Evolutionary conservation across 768 basidiomycete species (phyloP).

Genomic region (Pholiota molesta): DNA sequence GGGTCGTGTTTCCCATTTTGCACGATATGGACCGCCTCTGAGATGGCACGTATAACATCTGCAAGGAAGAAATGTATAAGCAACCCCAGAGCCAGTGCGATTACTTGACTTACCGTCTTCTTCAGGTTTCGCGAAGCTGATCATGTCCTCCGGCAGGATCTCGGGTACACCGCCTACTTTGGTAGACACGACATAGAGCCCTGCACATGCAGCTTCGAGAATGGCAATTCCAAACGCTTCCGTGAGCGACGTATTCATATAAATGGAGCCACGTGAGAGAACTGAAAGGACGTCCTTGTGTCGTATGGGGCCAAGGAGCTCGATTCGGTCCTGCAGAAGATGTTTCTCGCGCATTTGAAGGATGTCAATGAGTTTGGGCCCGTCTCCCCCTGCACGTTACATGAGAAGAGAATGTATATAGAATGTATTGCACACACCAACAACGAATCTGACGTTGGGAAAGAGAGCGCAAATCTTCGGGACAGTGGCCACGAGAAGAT

Average conservation of each 20-base stretch:
- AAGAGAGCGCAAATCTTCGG: constrained; percentile 87
- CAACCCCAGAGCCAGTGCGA: neutral
- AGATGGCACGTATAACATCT: constrained; percentile 88
- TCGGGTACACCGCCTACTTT: constrained; percentile 96
- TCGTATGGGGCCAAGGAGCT: constrained; percentile 79
- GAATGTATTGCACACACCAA: constrained; percentile 54
- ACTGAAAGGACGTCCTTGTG: constrained; percentile 85
- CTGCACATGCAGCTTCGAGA: constrained; percentile 93
- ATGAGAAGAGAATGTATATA: neutral
- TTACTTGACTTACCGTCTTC: constrained; percentile 73
- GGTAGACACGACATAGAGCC: constrained; percentile 92
- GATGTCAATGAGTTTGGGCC: constrained; percentile 92
- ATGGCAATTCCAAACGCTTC: constrained; percentile 98
- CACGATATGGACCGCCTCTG: constrained; percentile 77
- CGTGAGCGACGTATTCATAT: constrained; percentile 93
- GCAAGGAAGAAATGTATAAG: neutral
- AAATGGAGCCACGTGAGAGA: constrained; percentile 86
- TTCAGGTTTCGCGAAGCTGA: constrained; percentile 92
- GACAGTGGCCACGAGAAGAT: constrained; percentile 90
- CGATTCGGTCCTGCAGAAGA: constrained; percentile 88
- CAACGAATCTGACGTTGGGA: constrained; percentile 85
- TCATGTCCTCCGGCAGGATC: constrained; percentile 92
- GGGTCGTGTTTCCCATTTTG: constrained; percentile 74
- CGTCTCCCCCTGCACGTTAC: constrained; percentile 76
- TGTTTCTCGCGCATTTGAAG: constrained; percentile 95